These are phyloP conservation scores for Pilobolus umbonatus DNA, from an alignment of 192 early-diverging fungal species.

Conservation along the genomic window DNA sequence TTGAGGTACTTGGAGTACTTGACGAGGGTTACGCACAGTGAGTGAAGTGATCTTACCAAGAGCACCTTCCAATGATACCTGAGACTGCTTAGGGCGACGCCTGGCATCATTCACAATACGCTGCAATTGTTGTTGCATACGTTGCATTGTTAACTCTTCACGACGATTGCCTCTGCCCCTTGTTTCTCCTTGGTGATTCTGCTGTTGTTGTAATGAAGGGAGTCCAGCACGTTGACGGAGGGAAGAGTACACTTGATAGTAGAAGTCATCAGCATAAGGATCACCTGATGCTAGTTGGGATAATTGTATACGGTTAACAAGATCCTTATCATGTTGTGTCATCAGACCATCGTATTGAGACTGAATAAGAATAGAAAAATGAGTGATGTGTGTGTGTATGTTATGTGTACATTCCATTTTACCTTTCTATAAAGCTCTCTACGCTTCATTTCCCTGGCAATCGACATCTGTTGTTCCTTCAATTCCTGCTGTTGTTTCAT, in stretches of 20 bases:
- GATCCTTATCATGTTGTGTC: slow-evolving; percentile 92
- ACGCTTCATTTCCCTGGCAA: slow-evolving; percentile 36
- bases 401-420: neutral
- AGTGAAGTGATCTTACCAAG: slow-evolving; percentile 90
- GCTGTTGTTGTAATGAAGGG: slow-evolving; percentile 22
- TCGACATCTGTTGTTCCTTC: slow-evolving; percentile 22
- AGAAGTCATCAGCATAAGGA: slow-evolving; percentile 93
- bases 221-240: slow-evolving; percentile 53
- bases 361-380: slow-evolving; percentile 34
- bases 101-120: slow-evolving; percentile 92
- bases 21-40: slow-evolving; percentile 86
- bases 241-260: slow-evolving; percentile 87
- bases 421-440: slow-evolving; percentile 32
- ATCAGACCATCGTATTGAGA: slow-evolving; percentile 84
- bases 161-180: slow-evolving; percentile 34
- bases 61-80: slow-evolving; percentile 88
- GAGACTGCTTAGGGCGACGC: slow-evolving; percentile 78
- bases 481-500: slow-evolving; percentile 29
- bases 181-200: slow-evolving; percentile 6
- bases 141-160: slow-evolving; percentile 52
- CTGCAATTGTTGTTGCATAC: slow-evolving; percentile 95
- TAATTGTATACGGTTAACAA: slow-evolving; percentile 91
- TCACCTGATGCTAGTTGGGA: slow-evolving; percentile 91
- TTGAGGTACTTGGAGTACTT: slow-evolving; percentile 62
- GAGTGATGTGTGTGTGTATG: neutral